These are phyloP conservation scores for Pseudogymnoascus sp. DNA, from an alignment of 2,329 filamentous ascomycete genomes.

Conservation along the genomic window DNA sequence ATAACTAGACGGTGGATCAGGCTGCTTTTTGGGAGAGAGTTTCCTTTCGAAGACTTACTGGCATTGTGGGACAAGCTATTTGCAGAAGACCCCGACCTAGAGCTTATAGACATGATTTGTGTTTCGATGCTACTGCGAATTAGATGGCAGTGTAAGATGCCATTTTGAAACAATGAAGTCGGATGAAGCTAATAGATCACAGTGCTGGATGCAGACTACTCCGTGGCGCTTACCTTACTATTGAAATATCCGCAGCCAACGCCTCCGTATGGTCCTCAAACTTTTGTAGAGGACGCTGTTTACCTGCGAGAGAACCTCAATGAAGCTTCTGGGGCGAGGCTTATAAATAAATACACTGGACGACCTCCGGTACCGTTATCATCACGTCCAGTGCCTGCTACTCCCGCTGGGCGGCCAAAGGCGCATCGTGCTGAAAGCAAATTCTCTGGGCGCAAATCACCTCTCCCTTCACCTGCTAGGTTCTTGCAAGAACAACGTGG, in stretches of 20 bases:
- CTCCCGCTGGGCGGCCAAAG: slow-evolving; percentile 22
- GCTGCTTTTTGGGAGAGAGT: slow-evolving; percentile 86
- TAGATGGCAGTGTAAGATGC: slow-evolving; percentile 69
- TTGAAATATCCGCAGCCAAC: slow-evolving; percentile 71
- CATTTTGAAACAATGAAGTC: slow-evolving; percentile 10
- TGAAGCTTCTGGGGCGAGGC: slow-evolving; percentile 50
- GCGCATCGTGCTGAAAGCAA: slow-evolving; percentile 19
- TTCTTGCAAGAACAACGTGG: slow-evolving; percentile 44
- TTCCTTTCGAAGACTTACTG: slow-evolving; percentile 77
- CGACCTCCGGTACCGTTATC: slow-evolving; percentile 36
- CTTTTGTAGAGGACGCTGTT: slow-evolving; percentile 79
- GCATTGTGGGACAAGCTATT: slow-evolving; percentile 88
- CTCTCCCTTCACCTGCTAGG: slow-evolving; percentile 27
- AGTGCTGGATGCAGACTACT: slow-evolving; percentile 86
- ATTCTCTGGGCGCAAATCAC: slow-evolving; percentile 22
- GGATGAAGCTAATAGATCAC: slow-evolving; percentile 19
- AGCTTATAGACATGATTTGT: slow-evolving; percentile 83
- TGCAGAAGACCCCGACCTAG: slow-evolving; percentile 70
- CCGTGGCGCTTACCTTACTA: slow-evolving; percentile 70
- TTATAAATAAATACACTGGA: slow-evolving; percentile 66
- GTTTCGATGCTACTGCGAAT: slow-evolving; percentile 89
- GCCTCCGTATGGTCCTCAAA: slow-evolving; percentile 58
- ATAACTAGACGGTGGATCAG: slow-evolving; percentile 68
- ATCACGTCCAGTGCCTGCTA: slow-evolving; percentile 22
- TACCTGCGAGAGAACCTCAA: slow-evolving; percentile 62